Evolutionary conservation across 768 basidiomycete genomes (phyloP), one percentile per base, ranked within the genome.

Genomic region (Trametes punicea): DNA sequence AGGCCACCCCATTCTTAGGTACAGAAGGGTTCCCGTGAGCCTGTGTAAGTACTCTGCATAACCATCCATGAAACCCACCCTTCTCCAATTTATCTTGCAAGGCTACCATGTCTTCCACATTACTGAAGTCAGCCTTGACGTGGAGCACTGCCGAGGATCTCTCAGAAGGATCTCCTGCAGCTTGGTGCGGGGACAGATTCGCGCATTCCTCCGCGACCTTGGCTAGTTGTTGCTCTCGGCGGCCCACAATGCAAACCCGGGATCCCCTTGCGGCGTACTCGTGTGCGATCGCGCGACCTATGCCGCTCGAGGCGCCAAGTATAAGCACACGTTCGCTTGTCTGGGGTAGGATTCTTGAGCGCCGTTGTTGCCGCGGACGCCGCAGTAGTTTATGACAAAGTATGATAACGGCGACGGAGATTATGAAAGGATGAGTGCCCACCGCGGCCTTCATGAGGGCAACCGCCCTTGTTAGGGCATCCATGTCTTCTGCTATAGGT

Each of bases 271-370:
- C 67, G 4, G 88, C 84, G 62, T 95, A 95, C 59, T 78, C 73
- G 11, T 77, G 73, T 1, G 91, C 90, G 40, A 95, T 73, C 4
- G 79, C 74, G 39, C 80, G 77, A 1, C 94, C 94, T 23, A 96
- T 83, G 0, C 94, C 94, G 44, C 86, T 86, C 2, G 90, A 88
- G 1, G 87, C 92, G 5, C 94, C 94, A 6, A 97, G 69, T 45
- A 97, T 74, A 2, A 97, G 68, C 6, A 94, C 87, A 0, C 90
- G 82, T 66, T 96, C 93, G 2, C 74, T 59, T 1, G 51, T 51
- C n/a, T 67, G 72, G 7, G 74, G 64, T 7, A 87, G 62, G 11
- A 7, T 38, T 26, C 44, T 31, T 16, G 46, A 67, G 27, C 80
- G 75, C 36, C 53, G 65, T 0, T 23, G 25, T 13, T 62, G 63